Evolutionary conservation across 2,329 filamentous ascomycete species (phyloP), one percentile per base, ranked within the genome.

Genomic region (Cryoendolithus antarcticus): DNA sequence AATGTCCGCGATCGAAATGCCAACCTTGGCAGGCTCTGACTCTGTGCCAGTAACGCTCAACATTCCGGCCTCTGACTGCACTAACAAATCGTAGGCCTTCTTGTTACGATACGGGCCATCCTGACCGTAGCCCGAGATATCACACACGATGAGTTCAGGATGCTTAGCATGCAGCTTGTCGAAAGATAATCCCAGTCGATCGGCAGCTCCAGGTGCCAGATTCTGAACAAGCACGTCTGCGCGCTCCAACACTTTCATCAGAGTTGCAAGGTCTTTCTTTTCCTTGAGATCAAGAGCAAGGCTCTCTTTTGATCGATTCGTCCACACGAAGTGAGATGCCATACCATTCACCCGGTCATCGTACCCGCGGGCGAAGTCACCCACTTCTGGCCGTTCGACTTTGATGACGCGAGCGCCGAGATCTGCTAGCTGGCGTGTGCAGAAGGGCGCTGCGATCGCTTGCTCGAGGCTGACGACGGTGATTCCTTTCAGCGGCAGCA

Each of bases 311-410:
- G 69, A 70, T 13, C 70, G 62, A 43, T 72, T 74, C 0, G 65
- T 60, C 70, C 71, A 73, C n/a, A 73, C 61, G 41, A 74, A 74
- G 47, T 74, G 70, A 0, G 70, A 73, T 0, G 67, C 58, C 9
- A 70, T 54, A 0, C 70, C 70, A 6, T 63, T 59, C 2, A 72
- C 68, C 6, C 69, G 62, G 0, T 54, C 62, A 48, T 74, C 70
- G 44, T 72, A 72, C 9, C 62, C 54, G 1, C 69, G 63, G 0
- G 70, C 70, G 48, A 74, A 74, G 47, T 74, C 71, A 1, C 70
- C 70, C 0, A 63, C 62, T 0, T 55, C 61, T 0, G 69, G 70
- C 1, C 71, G 64, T 46, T 74, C 70, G 12, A 74, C 54, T 50
- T 74, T 74, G 52, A 73, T 73, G 12, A 74, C 69, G 4, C 70